A percentile compares a stretch with the other conserved stretches of the same genome.
These are phyloP conservation scores for Pelargonium fulgidum DNA, from an alignment of 441 rosid genomes.

Conservation along the genomic window DNA sequence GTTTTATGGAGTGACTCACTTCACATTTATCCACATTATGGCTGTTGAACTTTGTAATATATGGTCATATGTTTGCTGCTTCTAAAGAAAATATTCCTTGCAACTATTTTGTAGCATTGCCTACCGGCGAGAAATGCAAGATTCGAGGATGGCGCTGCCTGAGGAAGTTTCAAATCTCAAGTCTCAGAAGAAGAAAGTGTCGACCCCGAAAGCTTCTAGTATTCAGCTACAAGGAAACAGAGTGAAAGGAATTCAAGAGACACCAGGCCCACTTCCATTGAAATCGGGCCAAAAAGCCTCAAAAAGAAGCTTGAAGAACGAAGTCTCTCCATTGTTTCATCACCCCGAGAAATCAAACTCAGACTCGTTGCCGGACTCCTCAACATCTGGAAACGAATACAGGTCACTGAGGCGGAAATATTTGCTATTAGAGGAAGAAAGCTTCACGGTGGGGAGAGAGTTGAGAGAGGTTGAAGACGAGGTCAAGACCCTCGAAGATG, in stretches of 20 bases:
- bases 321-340: conserved; percentile 39
- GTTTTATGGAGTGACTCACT: too few relatives aligned
- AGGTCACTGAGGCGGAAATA: conserved; percentile 62
- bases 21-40: too few relatives aligned
- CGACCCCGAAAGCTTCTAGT: conserved; percentile 32
- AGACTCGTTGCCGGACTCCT: conserved; percentile 59
- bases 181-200: conserved; percentile 43
- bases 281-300: conserved; percentile 35
- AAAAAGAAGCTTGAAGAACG: conserved; percentile 37
- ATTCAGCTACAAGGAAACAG: conserved; percentile 33
- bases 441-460: conserved; percentile 54
- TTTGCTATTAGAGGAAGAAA: conserved; percentile 74
- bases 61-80: too few relatives aligned
- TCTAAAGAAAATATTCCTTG: background rate
- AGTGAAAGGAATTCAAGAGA: conserved; percentile 25
- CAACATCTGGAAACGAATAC: conserved; percentile 56
- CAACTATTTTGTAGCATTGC: conserved; percentile 1
- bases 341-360: conserved; percentile 63
- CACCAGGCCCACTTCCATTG: conserved; percentile 22
- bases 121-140: conserved; percentile 43
- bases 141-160: conserved; percentile 37
- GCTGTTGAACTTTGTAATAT: too few relatives aligned
- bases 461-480: conserved; percentile 56
- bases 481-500: conserved; percentile 64
- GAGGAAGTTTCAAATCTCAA: conserved; percentile 36